Evolutionary conservation across 2,329 filamentous ascomycete genomes (phyloP).

Genomic region (Fusarium multiceps): DNA sequence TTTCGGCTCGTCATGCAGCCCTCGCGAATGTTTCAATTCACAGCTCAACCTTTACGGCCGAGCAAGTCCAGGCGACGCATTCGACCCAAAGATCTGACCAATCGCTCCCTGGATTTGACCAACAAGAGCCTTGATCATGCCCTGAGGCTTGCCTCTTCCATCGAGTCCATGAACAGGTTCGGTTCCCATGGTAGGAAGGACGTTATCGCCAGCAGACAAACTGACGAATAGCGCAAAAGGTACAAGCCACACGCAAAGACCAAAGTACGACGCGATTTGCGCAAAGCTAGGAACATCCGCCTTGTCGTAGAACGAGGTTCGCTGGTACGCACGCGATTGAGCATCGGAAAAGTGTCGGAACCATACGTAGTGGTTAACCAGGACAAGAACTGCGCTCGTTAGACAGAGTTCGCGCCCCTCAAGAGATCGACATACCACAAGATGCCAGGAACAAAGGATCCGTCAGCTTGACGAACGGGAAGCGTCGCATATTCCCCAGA

Average conservation of each 20-base stretch:
- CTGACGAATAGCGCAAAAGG: constrained; percentile 96
- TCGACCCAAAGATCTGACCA: constrained; percentile 55
- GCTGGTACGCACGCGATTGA: constrained; percentile 67
- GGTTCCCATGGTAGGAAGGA: constrained; percentile 90
- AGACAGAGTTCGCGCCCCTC: not conserved
- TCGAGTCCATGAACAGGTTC: constrained; percentile 60
- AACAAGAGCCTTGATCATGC: constrained; percentile 74
- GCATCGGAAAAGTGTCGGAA: constrained; percentile 87
- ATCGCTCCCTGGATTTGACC: constrained; percentile 67
- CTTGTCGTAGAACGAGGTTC: constrained; percentile 71
- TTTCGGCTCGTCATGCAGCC: not conserved
- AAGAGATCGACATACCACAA: constrained; percentile 68
- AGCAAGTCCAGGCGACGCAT: constrained; percentile 37
- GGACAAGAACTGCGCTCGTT: constrained; percentile 72
- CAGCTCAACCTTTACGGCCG: constrained; percentile 32
- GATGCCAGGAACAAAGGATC: constrained; percentile 89
- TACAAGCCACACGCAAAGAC: constrained; percentile 94
- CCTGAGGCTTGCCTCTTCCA: constrained; percentile 66
- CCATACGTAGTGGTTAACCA: constrained; percentile 94
- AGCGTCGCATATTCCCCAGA: constrained; percentile 81
- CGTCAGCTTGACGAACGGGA: constrained; percentile 82
- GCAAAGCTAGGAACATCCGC: constrained; percentile 82
- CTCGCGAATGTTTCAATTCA: not conserved
- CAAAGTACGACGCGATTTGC: constrained; percentile 96
- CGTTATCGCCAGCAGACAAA: constrained; percentile 92